Conservation (phyloP, 345 rosid species). For the Heritiera fomes region DNA sequence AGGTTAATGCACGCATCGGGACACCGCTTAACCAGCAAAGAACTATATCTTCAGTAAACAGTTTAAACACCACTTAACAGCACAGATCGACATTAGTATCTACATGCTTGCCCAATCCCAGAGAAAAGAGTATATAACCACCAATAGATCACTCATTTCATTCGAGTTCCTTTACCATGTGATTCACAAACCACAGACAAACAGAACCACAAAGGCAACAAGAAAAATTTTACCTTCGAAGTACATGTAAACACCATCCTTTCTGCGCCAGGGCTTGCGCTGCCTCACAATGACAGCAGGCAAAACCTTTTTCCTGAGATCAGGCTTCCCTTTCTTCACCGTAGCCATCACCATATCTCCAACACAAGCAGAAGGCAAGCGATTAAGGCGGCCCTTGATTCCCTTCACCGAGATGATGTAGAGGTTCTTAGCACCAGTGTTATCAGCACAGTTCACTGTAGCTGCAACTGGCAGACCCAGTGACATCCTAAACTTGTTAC, state of each 20-base stretch:
- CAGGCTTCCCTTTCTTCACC: constrained; percentile 93
- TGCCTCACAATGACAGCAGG: constrained; percentile 94
- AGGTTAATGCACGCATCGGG: constrained; percentile 22
- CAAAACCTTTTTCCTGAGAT: constrained; percentile 92
- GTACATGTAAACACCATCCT: constrained; percentile 96
- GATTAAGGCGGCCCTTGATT: constrained; percentile 82
- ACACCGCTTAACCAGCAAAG: constrained; percentile 31
- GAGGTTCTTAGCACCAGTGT: constrained; percentile 94
- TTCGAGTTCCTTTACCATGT: background rate
- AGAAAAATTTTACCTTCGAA: constrained; percentile 56
- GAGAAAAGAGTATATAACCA: background rate
- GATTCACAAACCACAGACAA: background rate
- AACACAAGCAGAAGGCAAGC: constrained; percentile 91
- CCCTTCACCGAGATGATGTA: constrained; percentile 96
- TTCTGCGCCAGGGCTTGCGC: constrained; percentile 97
- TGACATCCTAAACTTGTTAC: constrained; percentile 95
- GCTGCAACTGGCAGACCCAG: constrained; percentile 99
- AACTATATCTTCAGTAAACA: background rate
- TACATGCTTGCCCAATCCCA: background rate
- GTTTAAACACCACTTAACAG: background rate
- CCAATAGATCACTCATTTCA: background rate
- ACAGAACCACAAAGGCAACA: background rate
- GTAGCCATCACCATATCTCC: constrained; percentile 99
- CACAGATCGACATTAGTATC: background rate
- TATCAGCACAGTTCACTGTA: constrained; percentile 95